A percentile compares a stretch with the other conserved stretches of the same genome.
Conservation (phyloP, 179 eudicot species). For the Camellia oleifera region DNA sequence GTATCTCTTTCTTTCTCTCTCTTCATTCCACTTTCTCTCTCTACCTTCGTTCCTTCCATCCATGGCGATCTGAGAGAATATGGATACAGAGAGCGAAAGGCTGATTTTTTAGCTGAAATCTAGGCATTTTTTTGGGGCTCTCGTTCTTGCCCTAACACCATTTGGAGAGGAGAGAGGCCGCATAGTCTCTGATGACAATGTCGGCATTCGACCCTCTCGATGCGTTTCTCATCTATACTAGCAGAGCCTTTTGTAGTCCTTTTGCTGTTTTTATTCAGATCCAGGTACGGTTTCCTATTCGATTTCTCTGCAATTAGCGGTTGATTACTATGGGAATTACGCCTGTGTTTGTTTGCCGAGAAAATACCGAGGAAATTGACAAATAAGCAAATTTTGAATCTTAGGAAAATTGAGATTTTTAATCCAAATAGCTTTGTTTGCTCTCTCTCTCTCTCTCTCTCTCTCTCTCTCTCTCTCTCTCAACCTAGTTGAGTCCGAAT, state of each 20-base stretch:
- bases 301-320: not conserved
- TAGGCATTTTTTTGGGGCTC: constrained; percentile 1
- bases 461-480: too few relatives aligned
- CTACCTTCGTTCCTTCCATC: not conserved
- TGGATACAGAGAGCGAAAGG: not conserved
- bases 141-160: not conserved
- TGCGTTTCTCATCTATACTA: constrained; percentile 48
- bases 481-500: not conserved
- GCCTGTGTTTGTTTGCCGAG: not conserved
- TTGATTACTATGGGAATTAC: not conserved
- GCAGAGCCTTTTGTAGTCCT: constrained; percentile 45
- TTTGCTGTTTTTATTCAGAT: constrained; percentile 62
- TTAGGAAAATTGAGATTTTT: not conserved
- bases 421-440: not conserved
- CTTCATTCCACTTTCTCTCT: not conserved
- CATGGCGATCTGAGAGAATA: constrained; percentile 5
- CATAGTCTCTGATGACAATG: constrained; percentile 21
- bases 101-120: not conserved
- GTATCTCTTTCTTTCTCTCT: not conserved
- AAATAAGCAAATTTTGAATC: not conserved
- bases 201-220: constrained; percentile 51
- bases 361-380: not conserved
- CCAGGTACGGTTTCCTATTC: constrained; percentile 42
- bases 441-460: not conserved
- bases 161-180: too few relatives aligned